A percentile compares a stretch with the other conserved stretches of the same genome.
Conservation (phyloP, 108 stramenopile genomes). For the Nannochloropsis salina region DNA sequence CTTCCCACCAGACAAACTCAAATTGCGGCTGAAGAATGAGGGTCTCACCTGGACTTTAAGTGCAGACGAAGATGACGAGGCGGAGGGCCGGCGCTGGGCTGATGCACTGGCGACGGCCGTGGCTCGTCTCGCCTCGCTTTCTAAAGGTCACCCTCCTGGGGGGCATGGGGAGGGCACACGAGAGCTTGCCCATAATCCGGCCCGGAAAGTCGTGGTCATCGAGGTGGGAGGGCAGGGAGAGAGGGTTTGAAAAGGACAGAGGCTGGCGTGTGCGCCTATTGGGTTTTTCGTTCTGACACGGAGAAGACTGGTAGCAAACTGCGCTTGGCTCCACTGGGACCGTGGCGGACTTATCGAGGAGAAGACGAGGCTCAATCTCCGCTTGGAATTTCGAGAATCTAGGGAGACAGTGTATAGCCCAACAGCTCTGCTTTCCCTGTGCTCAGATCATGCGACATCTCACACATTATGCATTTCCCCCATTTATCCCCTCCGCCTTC, state of each 20-base stretch:
- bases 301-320: too few species aligned
- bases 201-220: neutral
- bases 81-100: neutral
- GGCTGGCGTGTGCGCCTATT: too few species aligned
- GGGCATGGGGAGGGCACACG: neutral
- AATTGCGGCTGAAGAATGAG: neutral
- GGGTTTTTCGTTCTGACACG: too few species aligned
- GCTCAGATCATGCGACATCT: neutral
- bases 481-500: neutral
- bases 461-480: neutral
- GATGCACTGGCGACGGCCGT: neutral
- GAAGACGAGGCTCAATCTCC: too few species aligned
- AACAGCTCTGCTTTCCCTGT: neutral
- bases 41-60: neutral
- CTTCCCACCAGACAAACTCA: neutral
- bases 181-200: neutral
- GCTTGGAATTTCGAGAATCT: too few species aligned
- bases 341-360: too few species aligned
- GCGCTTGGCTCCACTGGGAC: too few species aligned
- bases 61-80: constrained; percentile 10
- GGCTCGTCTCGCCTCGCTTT: neutral
- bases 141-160: neutral
- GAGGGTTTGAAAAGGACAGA: neutral
- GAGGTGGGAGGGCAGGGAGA: neutral
- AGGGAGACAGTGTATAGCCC: too few species aligned